Conservation (phyloP, 192 early-diverging fungal genomes). For the Coemansia sp. region DNA sequence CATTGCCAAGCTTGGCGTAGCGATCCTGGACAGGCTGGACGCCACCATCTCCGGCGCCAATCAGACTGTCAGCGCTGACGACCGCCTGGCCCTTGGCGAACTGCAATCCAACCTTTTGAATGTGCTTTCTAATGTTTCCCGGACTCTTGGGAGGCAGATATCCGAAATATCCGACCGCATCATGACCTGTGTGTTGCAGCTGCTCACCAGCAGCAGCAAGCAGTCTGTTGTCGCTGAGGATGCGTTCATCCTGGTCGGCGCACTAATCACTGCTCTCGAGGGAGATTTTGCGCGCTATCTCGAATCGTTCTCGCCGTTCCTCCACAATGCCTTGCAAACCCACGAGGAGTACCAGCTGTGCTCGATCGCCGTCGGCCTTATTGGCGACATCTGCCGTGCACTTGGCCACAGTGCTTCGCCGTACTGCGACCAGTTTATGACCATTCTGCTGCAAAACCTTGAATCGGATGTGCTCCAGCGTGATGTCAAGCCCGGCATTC, state of each 20-base stretch:
- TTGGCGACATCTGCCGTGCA: slow-evolving; percentile 94
- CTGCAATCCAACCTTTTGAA: slow-evolving; percentile 91
- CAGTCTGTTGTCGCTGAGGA: slow-evolving; percentile 88
- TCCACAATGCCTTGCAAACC: slow-evolving; percentile 81
- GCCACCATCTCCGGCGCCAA: slow-evolving; percentile 68
- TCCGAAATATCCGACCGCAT: slow-evolving; percentile 78
- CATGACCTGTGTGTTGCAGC: slow-evolving; percentile 82
- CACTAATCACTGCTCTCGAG: slow-evolving; percentile 78
- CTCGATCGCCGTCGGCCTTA: slow-evolving; percentile 90
- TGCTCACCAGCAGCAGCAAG: slow-evolving; percentile 72
- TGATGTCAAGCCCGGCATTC: slow-evolving; percentile 87
- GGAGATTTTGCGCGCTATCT: slow-evolving; percentile 85
- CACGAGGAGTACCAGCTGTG: slow-evolving; percentile 91
- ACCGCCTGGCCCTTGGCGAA: slow-evolving; percentile 77
- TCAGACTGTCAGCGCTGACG: slow-evolving; percentile 81
- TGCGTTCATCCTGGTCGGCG: slow-evolving; percentile 86
- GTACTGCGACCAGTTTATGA: slow-evolving; percentile 89
- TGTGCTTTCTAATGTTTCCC: slow-evolving; percentile 83
- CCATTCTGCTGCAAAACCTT: slow-evolving; percentile 73
- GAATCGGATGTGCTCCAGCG: slow-evolving; percentile 76
- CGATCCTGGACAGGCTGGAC: slow-evolving; percentile 79
- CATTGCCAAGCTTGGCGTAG: slow-evolving; percentile 72
- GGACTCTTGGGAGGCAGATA: slow-evolving; percentile 73
- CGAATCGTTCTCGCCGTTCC: slow-evolving; percentile 79
- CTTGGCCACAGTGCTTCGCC: slow-evolving; percentile 65